Percentiles rank a stretch among this genome's conserved stretches.
phyloP scores from a whole-genome alignment of 495 filamentous ascomycete species.

The Penicillium herquei region DNA sequence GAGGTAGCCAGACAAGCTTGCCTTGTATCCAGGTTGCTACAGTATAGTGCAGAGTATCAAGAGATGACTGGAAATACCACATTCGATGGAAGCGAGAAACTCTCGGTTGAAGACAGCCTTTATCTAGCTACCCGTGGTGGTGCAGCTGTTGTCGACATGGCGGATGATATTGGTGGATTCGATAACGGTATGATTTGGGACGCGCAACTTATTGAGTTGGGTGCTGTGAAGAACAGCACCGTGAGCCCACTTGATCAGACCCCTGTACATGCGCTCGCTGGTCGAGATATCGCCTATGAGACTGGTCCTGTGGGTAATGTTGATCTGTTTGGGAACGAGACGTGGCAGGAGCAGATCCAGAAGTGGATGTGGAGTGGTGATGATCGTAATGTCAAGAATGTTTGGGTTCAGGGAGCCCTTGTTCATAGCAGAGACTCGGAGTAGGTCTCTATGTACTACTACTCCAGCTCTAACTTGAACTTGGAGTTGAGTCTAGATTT shows the following conservation, averaged over 20 bases:
- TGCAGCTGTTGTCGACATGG: conserved; percentile 71
- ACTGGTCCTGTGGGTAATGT: conserved; percentile 36
- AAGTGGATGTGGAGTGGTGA: conserved; percentile 93
- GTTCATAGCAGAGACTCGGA: conserved; percentile 55
- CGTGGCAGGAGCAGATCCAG: conserved; percentile 72
- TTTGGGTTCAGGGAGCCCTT: conserved; percentile 69
- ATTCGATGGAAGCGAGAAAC: conserved; percentile 42
- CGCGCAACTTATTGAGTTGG: conserved; percentile 73
- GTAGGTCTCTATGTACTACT: neutral
- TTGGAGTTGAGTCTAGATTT: no score
- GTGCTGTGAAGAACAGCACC: conserved; percentile 23
- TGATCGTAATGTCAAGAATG: conserved; percentile 75
- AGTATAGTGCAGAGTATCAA: conserved; percentile 11
- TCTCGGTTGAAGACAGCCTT: conserved; percentile 82
- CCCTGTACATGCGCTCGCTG: neutral
- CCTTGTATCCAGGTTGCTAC: conserved; percentile 62
- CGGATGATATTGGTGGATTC: conserved; percentile 68
- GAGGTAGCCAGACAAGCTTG: conserved; percentile 76
- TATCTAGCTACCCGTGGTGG: conserved; percentile 83
- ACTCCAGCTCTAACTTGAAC: no score
- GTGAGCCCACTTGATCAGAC: conserved; percentile 8
- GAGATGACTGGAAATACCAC: conserved; percentile 4
- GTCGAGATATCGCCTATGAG: conserved; percentile 4
- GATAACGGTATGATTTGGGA: conserved; percentile 88
- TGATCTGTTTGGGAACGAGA: conserved; percentile 84